Percentiles rank a stretch among this genome's conserved stretches.
Evolutionary conservation across 2,329 filamentous ascomycete genomes (phyloP).

Genomic region (Plectosphaerella sp.): DNA sequence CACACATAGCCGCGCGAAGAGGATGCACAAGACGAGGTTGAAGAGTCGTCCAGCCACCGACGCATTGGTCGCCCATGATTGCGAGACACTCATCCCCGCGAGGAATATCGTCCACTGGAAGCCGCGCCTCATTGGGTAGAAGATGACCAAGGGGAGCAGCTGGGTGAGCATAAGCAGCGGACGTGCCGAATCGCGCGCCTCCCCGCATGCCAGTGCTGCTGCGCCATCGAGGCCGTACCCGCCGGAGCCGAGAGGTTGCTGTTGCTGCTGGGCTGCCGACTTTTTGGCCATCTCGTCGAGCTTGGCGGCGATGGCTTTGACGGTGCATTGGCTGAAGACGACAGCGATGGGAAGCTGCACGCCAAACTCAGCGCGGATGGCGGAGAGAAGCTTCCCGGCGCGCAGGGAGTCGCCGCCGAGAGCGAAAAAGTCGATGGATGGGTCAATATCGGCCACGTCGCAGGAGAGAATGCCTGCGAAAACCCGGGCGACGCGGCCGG

Average conservation of each 20-base stretch:
- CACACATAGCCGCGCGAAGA: slow-evolving; percentile 33
- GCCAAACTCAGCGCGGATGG: slow-evolving; percentile 43
- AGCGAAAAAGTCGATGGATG: slow-evolving; percentile 43
- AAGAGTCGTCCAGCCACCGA: slow-evolving; percentile 40
- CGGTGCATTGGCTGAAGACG: slow-evolving; percentile 44
- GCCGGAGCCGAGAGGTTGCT: slow-evolving; percentile 2
- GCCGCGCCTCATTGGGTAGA: slow-evolving; percentile 47
- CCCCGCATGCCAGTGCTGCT: slow-evolving; percentile 27
- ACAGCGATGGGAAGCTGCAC: slow-evolving; percentile 45
- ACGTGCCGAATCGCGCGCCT: slow-evolving; percentile 44
- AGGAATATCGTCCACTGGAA: slow-evolving; percentile 50
- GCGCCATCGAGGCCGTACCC: slow-evolving; percentile 4
- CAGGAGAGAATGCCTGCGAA: slow-evolving; percentile 42
- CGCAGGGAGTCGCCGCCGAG: slow-evolving; percentile 50
- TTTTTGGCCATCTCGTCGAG: slow-evolving; percentile 26
- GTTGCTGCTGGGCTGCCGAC: slow-evolving; percentile 5
- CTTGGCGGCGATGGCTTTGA: slow-evolving; percentile 31
- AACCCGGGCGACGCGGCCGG: slow-evolving; percentile 34
- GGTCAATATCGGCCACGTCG: slow-evolving; percentile 29
- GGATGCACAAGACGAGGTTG: slow-evolving; percentile 40
- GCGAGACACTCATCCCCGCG: slow-evolving; percentile 35
- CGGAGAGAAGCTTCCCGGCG: slow-evolving; percentile 47
- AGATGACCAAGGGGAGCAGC: slow-evolving; percentile 41
- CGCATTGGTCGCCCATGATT: slow-evolving; percentile 31
- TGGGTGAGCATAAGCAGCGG: slow-evolving; percentile 44